Conservation (phyloP, 2,329 filamentous ascomycete species). For the Dothistroma septosporum region DNA sequence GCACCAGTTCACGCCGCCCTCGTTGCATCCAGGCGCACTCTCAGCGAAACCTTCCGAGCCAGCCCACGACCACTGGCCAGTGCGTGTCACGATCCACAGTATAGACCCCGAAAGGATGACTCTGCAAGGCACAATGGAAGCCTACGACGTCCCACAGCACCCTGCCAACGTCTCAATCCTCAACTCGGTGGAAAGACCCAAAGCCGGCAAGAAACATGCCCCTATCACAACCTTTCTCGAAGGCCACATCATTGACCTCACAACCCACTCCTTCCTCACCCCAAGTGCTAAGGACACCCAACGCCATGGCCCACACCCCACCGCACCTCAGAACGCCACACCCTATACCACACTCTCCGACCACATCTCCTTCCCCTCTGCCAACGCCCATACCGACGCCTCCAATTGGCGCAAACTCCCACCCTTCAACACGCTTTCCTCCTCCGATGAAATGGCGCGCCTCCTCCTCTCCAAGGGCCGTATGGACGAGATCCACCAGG, state of each 20-base stretch:
- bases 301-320: conserved; percentile 14
- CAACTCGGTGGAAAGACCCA: conserved; percentile 23
- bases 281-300: conserved; percentile 36
- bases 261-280: conserved; percentile 50
- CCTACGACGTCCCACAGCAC: conserved; percentile 60
- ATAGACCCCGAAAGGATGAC: conserved; percentile 60
- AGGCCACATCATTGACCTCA: conserved; percentile 64
- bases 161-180: conserved; percentile 28
- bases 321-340: conserved; percentile 16
- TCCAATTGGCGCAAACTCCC: conserved; percentile 49
- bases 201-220: conserved; percentile 43
- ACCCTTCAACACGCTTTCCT: conserved; percentile 38
- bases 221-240: conserved; percentile 63
- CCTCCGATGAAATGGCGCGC: conserved; percentile 31
- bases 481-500: conserved; percentile 38
- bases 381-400: conserved; percentile 42
- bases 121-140: conserved; percentile 65
- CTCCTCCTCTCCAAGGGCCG: conserved; percentile 41
- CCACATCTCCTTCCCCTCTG: conserved; percentile 44
- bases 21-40: conserved; percentile 3
- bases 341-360: conserved; percentile 21
- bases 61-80: conserved; percentile 60
- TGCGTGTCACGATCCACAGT: conserved; percentile 61
- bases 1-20: conserved; percentile 27
- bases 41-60: conserved; percentile 19